Conservation (phyloP, 225 moss, liverwort and hornwort species). For the Physcomitrellopsis africana region DNA sequence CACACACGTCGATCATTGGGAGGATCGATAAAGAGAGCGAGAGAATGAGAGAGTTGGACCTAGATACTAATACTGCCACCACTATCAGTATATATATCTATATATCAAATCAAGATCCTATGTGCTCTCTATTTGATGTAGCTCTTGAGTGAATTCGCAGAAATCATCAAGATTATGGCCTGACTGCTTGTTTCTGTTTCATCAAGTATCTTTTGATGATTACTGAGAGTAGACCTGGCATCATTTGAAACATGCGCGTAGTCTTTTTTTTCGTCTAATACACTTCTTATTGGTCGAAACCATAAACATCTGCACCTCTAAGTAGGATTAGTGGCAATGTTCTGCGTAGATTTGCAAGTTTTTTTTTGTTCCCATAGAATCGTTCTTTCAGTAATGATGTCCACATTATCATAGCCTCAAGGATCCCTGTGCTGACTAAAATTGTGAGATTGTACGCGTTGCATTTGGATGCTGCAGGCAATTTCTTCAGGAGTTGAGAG, state of each 20-base stretch:
- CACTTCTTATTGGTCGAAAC: neutral
- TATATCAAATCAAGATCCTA: too few species aligned
- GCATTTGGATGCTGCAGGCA: constrained; percentile 48
- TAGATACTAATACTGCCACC: neutral
- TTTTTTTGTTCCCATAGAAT: neutral
- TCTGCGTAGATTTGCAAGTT: neutral
- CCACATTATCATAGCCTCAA: neutral
- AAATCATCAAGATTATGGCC: neutral
- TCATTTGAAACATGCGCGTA: neutral
- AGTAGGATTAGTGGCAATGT: neutral
- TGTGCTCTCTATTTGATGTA: neutral
- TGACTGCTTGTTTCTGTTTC: neutral
- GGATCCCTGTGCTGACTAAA: neutral
- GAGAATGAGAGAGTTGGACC: neutral
- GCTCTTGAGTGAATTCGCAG: neutral
- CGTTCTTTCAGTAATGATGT: neutral
- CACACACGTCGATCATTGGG: neutral
- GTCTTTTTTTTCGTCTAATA: neutral
- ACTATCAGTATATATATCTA: too few species aligned
- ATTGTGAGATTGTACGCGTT: neutral
- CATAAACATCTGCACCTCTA: neutral
- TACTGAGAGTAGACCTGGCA: neutral
- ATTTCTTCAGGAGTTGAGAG: constrained; percentile 83
- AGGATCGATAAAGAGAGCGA: too few species aligned
- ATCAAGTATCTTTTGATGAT: neutral